Evolutionary conservation across 2,329 filamentous ascomycete species (phyloP), one percentile per base, ranked within the genome.

Genomic region (Penicillium sp.): DNA sequence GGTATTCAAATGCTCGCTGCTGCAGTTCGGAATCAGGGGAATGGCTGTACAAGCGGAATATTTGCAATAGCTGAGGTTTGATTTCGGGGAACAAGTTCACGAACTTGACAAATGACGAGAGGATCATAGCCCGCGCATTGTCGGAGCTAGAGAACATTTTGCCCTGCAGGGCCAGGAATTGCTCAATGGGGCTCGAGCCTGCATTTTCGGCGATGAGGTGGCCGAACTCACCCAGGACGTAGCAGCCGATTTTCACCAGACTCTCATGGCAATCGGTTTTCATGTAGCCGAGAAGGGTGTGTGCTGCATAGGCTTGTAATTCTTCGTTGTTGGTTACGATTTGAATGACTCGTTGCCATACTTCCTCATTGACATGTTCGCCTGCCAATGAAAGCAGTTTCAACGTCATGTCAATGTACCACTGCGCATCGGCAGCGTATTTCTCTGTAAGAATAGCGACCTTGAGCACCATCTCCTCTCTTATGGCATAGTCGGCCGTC

Each of bases 321-420:
- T 97, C 93, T 73, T 99, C 94, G 73, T 99, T 99, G 79, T 99
- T 99, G 51, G 94, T 97, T 55, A 97, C 92, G 64, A 99, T 97
- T 72, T 99, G 94, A 59, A 96, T 97, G 52, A 99, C 93, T 65
- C 94, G 87, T 72, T 99, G 94, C 94, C 94, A 99, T 16, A 99
- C 94, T 75, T 99, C 94, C 60, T 99, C 95, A 73, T 93, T 97
- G 63, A 99, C 93, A 72, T 99, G 94, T 68, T 99, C 94, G 62
- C 94, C 94, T 3, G 95, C 94, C 85, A 97, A 92, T 55, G 93
- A 91, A 55, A 99, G 92, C 48, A 99, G 83, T 52, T 93, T 86
- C 62, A 99, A 80, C 10, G 94, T 96, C 63, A 97, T 97, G 70
- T 99, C 93, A 59, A 99, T 95, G 73, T 99, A 99, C 94, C 94